These are phyloP conservation scores for Plasmodium berghei DNA, from an alignment of 169 alveolate species.

Conservation along the genomic window DNA sequence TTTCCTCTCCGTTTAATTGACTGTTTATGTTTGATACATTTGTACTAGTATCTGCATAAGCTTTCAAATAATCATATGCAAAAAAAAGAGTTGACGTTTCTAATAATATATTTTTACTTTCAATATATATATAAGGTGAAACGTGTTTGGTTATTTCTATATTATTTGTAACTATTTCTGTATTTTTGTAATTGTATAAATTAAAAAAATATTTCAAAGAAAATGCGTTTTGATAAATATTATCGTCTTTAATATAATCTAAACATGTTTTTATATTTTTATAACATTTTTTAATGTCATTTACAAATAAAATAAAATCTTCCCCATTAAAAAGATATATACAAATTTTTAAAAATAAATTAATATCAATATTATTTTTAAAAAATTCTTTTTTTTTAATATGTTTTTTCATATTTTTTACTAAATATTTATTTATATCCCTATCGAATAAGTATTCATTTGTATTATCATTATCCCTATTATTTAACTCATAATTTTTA, in stretches of 20 bases:
- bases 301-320: slow-evolving; percentile 22
- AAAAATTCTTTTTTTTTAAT: slow-evolving; percentile 49
- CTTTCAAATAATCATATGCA: slow-evolving; percentile 39
- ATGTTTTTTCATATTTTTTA: slow-evolving; percentile 37
- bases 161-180: slow-evolving; percentile 30
- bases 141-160: slow-evolving; percentile 16
- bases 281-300: slow-evolving; percentile 35
- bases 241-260: slow-evolving; percentile 32
- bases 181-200: slow-evolving; percentile 12
- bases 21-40: too few species aligned
- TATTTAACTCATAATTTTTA: neutral
- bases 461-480: too few species aligned
- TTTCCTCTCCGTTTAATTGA: neutral
- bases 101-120: slow-evolving; percentile 39
- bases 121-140: slow-evolving; percentile 32
- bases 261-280: slow-evolving; percentile 25
- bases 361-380: slow-evolving; percentile 10
- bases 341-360: slow-evolving; percentile 34
- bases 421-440: slow-evolving; percentile 19
- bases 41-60: neutral
- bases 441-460: neutral
- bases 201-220: slow-evolving; percentile 24
- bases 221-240: slow-evolving; percentile 15
- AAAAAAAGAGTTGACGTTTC: slow-evolving; percentile 46
- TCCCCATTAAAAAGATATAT: slow-evolving; percentile 8